Conservation (phyloP, 2,329 filamentous ascomycete genomes). For the Cryphonectria parasitica region DNA sequence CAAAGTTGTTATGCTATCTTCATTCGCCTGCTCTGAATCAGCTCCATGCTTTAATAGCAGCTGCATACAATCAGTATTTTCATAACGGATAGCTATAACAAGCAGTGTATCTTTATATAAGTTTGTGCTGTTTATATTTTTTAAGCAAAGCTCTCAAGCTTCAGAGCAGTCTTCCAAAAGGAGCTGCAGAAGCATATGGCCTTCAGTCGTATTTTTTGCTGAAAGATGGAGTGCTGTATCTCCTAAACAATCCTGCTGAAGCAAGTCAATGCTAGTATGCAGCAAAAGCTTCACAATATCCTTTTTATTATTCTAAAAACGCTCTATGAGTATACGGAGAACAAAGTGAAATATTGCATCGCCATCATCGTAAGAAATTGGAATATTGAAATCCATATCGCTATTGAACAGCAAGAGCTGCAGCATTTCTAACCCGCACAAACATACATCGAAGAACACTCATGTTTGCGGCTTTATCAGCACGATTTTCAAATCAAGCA, state of each 20-base stretch:
- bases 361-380: background rate
- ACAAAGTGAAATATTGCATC: background rate
- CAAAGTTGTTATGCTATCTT: too few species aligned
- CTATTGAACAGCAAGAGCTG: background rate
- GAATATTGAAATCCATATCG: background rate
- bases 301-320: background rate
- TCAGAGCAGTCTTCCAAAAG: too few species aligned
- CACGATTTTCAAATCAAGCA: background rate
- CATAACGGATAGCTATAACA: too few species aligned
- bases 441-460: background rate
- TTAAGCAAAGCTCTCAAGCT: too few species aligned
- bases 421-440: background rate
- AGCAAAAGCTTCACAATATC: background rate
- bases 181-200: too few species aligned
- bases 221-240: background rate
- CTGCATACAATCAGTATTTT: too few species aligned
- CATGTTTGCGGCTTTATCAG: background rate
- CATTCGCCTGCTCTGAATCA: too few species aligned
- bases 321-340: background rate
- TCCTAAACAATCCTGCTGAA: background rate
- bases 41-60: too few species aligned
- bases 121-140: too few species aligned
- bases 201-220: background rate
- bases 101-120: too few species aligned
- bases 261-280: background rate